Percentiles rank a stretch among this genome's conserved stretches.
Evolutionary conservation across 495 filamentous ascomycete genomes (phyloP).

Genomic region (Chaetomium cochliodes): DNA sequence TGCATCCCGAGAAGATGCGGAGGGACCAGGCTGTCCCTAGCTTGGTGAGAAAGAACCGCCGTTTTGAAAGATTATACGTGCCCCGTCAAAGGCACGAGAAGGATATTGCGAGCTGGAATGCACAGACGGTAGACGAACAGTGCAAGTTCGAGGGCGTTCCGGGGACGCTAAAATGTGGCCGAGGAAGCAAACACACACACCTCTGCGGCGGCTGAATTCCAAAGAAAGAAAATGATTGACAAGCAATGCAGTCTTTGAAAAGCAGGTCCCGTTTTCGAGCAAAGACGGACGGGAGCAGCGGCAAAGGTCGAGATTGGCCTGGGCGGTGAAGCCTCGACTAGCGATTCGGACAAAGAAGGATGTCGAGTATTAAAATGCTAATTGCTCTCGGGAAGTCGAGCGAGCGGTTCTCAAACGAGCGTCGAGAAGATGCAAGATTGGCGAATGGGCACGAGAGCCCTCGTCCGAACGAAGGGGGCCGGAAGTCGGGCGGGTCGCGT

Average conservation of each 20-base stretch:
- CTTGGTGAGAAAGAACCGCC: constrained; percentile 64
- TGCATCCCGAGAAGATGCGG: constrained; percentile 86
- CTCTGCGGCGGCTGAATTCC: constrained; percentile 8
- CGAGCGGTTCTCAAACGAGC: constrained; percentile 28
- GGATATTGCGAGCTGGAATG: constrained; percentile 32
- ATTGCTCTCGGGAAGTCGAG: constrained; percentile 21
- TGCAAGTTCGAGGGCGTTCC: neutral
- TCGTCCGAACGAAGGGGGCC: constrained; percentile 8
- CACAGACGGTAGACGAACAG: neutral
- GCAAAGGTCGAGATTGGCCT: constrained; percentile 24
- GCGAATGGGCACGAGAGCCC: constrained; percentile 15
- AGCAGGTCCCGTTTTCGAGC: constrained; percentile 12
- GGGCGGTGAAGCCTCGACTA: constrained; percentile 10
- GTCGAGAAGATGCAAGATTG: constrained; percentile 32
- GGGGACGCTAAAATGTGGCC: neutral
- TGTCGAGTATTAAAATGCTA: constrained; percentile 34
- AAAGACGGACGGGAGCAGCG: constrained; percentile 27
- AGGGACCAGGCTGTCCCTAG: constrained; percentile 73
- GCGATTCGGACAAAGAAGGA: constrained; percentile 27
- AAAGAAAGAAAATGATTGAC: constrained; percentile 32
- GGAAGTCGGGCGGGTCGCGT: constrained; percentile 14
- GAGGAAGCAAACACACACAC: neutral
- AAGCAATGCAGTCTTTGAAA: constrained; percentile 25
- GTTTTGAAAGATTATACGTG: constrained; percentile 63
- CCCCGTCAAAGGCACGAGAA: constrained; percentile 51